Evolutionary conservation across 345 rosid genomes (phyloP), one percentile per base, ranked within the genome.

Genomic region (Brassica juncea): DNA sequence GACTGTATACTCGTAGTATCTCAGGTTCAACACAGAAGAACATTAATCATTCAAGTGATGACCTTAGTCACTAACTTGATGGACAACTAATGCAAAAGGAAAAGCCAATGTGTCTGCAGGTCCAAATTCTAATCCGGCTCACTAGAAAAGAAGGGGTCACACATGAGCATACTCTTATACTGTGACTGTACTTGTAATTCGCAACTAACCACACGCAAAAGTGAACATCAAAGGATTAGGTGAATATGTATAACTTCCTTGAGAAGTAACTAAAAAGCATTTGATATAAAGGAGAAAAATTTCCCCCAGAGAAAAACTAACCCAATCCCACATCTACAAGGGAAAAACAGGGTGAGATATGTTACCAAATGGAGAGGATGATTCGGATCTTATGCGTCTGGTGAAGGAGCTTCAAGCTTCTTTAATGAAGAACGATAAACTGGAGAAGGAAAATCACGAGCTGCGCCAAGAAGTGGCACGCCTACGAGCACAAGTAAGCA

Each of bases 371-470:
- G 87, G 80, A 81, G 88, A 89, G 32, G 86, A 84, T 31, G 89
- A 84, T 68, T 84, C 90, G 0, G 86, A 85, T 84, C 85, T 86
- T 73, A 57, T 78, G 74, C 77, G 81, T 80, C 83, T 88, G 67
- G 90, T 79, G 89, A 91, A 82, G 82, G 92, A 92, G 73, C 80
- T 88, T 3, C 92, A 91, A 84, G 91, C 84, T 76, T 80, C 91
- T 74, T 52, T 85, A 27, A 61, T 68, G 8, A 89, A 80, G 82
- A 88, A 83, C 49, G 92, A 74, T 73, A 81, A 82, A 16, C 58
- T 92, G 85, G 91, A 89, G 90, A 92, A 86, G 74, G 97, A 94
- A 70, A 94, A 92, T 64, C 84, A 61, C 52, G 99, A 89, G 32
- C 79, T 94, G 66, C 81, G 83, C 61, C 94, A 85, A 80, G 99